Conservation (phyloP, 2,329 filamentous ascomycete genomes). For the Neonectria faginata region DNA sequence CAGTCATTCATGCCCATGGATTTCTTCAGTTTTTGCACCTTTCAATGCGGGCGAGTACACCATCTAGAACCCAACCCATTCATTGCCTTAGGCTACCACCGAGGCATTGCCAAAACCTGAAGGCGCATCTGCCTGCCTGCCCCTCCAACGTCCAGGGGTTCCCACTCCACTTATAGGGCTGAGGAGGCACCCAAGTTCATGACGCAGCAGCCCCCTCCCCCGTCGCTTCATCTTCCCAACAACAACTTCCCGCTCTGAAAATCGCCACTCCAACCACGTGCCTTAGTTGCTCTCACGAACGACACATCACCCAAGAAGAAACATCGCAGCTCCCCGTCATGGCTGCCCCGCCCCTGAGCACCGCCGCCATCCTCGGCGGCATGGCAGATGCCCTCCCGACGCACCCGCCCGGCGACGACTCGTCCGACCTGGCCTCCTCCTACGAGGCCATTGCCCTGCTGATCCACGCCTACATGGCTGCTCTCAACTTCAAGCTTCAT, state of each 20-base stretch:
- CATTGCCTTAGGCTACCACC: background rate
- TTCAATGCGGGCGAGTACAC: background rate
- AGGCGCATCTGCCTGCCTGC: conserved; percentile 22
- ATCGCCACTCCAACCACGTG: conserved; percentile 11
- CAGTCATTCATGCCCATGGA: background rate
- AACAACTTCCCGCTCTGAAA: conserved; percentile 1
- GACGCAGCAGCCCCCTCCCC: conserved; percentile 35
- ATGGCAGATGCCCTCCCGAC: conserved; percentile 72
- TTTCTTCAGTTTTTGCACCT: too few relatives aligned
- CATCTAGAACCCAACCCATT: background rate
- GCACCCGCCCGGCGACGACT: conserved; percentile 63
- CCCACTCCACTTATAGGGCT: conserved; percentile 48
- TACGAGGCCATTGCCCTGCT: conserved; percentile 89
- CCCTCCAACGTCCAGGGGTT: conserved; percentile 25
- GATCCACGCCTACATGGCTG: conserved; percentile 83
- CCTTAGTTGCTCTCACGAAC: conserved; percentile 7
- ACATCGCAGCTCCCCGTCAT: conserved; percentile 29
- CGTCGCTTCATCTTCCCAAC: conserved; percentile 6
- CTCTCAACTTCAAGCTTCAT: conserved; percentile 82
- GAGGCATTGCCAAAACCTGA: background rate
- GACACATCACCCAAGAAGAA: background rate
- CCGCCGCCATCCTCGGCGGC: conserved; percentile 59
- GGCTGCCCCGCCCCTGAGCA: conserved; percentile 44
- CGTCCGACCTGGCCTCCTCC: conserved; percentile 74
- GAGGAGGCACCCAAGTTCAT: conserved; percentile 44